These are phyloP conservation scores for Colletotrichum liriopes DNA, from an alignment of 2,329 filamentous ascomycete genomes.

Conservation along the genomic window DNA sequence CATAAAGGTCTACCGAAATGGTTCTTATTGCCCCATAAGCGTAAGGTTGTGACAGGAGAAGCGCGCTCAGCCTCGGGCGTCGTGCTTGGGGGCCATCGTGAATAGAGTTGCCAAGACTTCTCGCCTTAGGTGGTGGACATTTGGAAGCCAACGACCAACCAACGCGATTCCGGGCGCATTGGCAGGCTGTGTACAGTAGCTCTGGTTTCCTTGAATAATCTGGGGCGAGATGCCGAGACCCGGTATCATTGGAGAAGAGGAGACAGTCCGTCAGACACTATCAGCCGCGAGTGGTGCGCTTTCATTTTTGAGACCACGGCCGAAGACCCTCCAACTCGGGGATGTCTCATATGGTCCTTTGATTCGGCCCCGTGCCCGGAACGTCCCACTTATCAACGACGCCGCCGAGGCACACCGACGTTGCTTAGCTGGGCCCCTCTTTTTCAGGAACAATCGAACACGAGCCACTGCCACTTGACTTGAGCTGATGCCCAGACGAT, in stretches of 20 bases:
- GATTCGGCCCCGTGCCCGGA: slow-evolving; percentile 32
- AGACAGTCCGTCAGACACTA: not conserved
- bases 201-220: slow-evolving; percentile 5
- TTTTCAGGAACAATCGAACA: slow-evolving; percentile 22
- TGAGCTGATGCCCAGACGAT: slow-evolving; percentile 1
- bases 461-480: slow-evolving; percentile 21
- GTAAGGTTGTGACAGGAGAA: not conserved
- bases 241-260: slow-evolving; percentile 9
- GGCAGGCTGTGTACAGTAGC: not conserved
- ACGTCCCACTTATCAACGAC: slow-evolving; percentile 14
- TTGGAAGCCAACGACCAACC: not conserved
- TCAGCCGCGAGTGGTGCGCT: not conserved
- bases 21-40: not conserved
- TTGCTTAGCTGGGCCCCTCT: not conserved
- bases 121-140: not conserved
- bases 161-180: not conserved
- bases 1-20: slow-evolving; percentile 3
- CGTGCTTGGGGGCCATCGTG: not conserved
- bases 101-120: slow-evolving; percentile 1
- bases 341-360: not conserved
- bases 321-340: slow-evolving; percentile 18
- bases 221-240: slow-evolving; percentile 28
- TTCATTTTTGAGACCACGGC: slow-evolving; percentile 10
- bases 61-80: not conserved
- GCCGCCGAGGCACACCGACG: slow-evolving; percentile 13